phyloP scores from a whole-genome alignment of 495 filamentous ascomycete species.

The Umbilicaria muhlenbergii region DNA sequence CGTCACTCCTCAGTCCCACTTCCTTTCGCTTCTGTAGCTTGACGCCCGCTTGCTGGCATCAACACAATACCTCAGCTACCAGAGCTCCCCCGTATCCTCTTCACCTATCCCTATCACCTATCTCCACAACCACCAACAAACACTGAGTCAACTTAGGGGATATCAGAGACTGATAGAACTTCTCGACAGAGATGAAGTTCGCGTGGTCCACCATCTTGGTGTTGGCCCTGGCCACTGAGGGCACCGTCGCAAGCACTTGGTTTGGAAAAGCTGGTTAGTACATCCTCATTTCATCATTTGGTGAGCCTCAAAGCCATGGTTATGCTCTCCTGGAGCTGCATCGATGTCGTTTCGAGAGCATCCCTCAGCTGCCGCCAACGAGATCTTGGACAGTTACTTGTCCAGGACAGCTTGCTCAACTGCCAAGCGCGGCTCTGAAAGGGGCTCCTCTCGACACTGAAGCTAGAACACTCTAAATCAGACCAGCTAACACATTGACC shows the following conservation, averaged over 20 bases:
- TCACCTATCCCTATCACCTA: too few relatives aligned
- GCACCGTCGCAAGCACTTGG: constrained; percentile 56
- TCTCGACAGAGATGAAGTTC: constrained; percentile 49
- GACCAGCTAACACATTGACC: constrained; percentile 6
- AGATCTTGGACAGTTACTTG: background rate
- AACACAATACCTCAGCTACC: constrained; percentile 15
- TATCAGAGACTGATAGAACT: too few relatives aligned
- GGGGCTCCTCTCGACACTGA: too few relatives aligned
- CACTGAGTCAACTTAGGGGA: background rate
- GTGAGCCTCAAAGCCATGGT: too few relatives aligned
- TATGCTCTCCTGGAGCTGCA: too few relatives aligned
- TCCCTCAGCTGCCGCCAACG: background rate
- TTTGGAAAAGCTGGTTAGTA: constrained; percentile 67
- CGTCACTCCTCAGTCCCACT: constrained; percentile 1
- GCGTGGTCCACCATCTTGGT: constrained; percentile 48
- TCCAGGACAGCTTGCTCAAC: background rate
- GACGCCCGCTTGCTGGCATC: constrained; percentile 4
- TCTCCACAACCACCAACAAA: background rate
- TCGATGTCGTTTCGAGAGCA: background rate
- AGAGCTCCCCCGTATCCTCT: background rate
- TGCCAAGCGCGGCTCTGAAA: background rate
- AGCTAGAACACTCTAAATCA: too few relatives aligned
- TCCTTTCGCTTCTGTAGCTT: background rate
- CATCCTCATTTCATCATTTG: background rate
- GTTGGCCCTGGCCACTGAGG: constrained; percentile 53